Evolutionary conservation across 805 yeast genomes (phyloP), one percentile per base, ranked within the genome.

Genomic region (Cyberlindnera bimundalis): DNA sequence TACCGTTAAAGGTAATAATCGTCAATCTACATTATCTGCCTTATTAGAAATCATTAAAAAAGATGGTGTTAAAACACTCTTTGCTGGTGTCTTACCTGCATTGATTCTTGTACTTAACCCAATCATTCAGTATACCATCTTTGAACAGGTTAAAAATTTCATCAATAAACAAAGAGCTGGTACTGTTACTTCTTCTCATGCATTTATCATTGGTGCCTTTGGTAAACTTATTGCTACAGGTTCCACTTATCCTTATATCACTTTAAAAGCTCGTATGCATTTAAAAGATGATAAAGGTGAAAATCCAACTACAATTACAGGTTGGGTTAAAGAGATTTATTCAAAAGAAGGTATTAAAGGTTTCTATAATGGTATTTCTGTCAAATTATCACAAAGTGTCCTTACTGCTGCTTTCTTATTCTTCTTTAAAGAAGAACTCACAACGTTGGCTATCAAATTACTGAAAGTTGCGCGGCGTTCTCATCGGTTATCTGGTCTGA

Each of bases 211-310:
- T 44, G 98, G 98, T 19, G 96, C 96, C 1, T 60, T 90, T 31
- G 95, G 96, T 19, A 90, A 90, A 65, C 71, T 90, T 50, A 71
- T 84, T 42, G 96, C 97, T n/a, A 90, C 96, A 11, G 72, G 83
- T 19, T 73, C 80, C 42, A 90, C 98, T 0, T 90, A 90, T 62
- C 98, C 98, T 4, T 87, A 88, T 63, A 81, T 89, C 58, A 90
- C 97, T 4, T 67, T 90, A 57, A 86, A 91, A 65, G 71, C 96
- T 6, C 81, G 96, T 59, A 80, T 87, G 84, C 96, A 89, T 65
- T 66, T 88, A 53, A 74, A 73, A 56, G 69, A 70, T 49, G 59
- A 61, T 41, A 55, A 50, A 30, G 62, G 56, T 21, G 48, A 52
- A 10, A 51, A 42, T 8, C 54, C 50, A 21, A 50, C 45, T 9